Base-by-base conservation (phyloP, 306 rosid genomes). In the Lathyrus aphaca region DNA sequence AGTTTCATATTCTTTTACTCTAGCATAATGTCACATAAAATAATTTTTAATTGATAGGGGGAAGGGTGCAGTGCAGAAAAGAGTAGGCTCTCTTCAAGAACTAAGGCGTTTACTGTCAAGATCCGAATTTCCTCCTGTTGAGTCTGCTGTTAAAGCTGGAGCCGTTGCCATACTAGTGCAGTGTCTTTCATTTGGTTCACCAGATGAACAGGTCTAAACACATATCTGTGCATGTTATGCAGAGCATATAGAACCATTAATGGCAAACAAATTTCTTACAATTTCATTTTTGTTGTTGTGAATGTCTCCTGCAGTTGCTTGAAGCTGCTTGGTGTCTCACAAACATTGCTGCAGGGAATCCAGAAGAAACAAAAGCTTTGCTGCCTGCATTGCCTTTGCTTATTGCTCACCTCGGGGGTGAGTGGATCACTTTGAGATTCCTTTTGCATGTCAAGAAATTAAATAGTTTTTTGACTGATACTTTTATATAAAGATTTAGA, bases 311-410 rank as follows among this genome's bases (percentile, higher is more conserved):
- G 83, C 84, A 94, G 97, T 87, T 91, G 86, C 96, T 88, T 56
- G 99, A 94, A 89, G 97, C 97, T 13, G 96, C 99, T 74, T 94
- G 99, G 99, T 91, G 97, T 82, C 93, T 94, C 42, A 94, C 97
- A 61, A 91, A 94, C 80, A 87, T 94, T 80, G 99, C 92, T 61
- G 97, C 99, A n/a, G 99, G 96, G 71, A 85, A 86, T 63, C 99
- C 91, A 2, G 96, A 94, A 64, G 95, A 94, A 78, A 91, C 99
- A 51, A 85, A 86, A 80, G 92, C 96, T 59, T 79, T 94, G 84
- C 81, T 94, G 80, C 95, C 99, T 17, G 87, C 96, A 50, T 82
- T 88, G 66, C 99, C 96, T 14, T 82, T 88, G 81, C 96, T 94
- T 77, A 82, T 94, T 86, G 92, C 96, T 82, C 95, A 91, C 81